Percentiles rank a stretch among this genome's conserved stretches.
These are phyloP conservation scores for Colletotrichum tropicale DNA, from an alignment of 2,329 filamentous ascomycete genomes.

Conservation along the genomic window DNA sequence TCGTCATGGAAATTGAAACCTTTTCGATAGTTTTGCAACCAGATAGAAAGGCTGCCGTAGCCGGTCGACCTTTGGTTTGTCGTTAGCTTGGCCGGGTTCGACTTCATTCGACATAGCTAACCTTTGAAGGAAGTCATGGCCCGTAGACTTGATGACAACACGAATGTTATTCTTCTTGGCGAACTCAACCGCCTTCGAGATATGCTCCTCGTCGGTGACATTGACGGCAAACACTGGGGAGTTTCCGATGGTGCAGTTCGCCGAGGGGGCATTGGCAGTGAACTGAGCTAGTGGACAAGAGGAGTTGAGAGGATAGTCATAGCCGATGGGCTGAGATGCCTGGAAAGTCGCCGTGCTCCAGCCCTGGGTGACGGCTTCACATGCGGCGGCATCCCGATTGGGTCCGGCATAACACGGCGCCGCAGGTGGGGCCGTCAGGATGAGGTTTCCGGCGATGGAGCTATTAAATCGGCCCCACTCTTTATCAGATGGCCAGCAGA, in stretches of 20 bases:
- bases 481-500: conserved; percentile 52
- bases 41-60: conserved; percentile 48
- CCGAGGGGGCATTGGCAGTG: not conserved
- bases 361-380: not conserved
- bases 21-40: conserved; percentile 33
- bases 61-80: conserved; percentile 46
- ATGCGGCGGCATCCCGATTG: not conserved
- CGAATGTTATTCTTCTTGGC: conserved; percentile 44
- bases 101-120: not conserved
- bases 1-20: conserved; percentile 40
- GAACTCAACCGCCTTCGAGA: conserved; percentile 27
- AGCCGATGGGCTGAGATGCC: not conserved
- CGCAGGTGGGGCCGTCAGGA: conserved; percentile 55
- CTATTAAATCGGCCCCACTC: conserved; percentile 55
- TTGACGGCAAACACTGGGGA: conserved; percentile 32
- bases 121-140: conserved; percentile 27
- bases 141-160: conserved; percentile 38
- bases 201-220: not conserved
- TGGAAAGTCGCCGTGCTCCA: not conserved
- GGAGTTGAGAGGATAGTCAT: not conserved
- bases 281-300: not conserved
- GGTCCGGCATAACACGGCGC: conserved; percentile 1
- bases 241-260: conserved; percentile 41
- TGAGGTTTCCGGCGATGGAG: conserved; percentile 52
- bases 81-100: not conserved